Conservation (phyloP, 345 rosid species). For the Euphorbia peplus region DNA sequence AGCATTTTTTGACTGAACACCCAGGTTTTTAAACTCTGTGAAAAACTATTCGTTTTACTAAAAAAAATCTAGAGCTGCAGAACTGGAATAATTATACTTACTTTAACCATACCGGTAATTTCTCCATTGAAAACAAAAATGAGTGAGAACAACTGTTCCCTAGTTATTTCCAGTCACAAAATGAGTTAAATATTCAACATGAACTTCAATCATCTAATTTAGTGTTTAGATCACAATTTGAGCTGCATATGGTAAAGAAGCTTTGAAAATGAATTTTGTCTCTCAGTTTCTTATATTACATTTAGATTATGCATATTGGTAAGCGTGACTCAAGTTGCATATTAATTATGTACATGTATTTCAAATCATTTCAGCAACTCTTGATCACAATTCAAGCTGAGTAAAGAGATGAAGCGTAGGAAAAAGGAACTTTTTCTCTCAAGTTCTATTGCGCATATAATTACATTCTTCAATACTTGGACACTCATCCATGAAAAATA, state of each 20-base stretch:
- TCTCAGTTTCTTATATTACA: background rate
- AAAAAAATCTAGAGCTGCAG: background rate
- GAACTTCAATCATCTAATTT: background rate
- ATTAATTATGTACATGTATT: too few relatives aligned
- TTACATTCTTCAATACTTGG: too few relatives aligned
- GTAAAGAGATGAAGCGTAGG: too few relatives aligned
- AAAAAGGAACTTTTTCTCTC: too few relatives aligned
- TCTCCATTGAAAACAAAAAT: background rate
- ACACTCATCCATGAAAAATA: background rate
- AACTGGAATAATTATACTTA: background rate
- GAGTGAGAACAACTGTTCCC: background rate
- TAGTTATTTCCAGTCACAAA: background rate
- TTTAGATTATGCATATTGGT: too few relatives aligned
- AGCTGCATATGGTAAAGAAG: slow-evolving; percentile 3
- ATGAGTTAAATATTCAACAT: background rate
- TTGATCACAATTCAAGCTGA: too few relatives aligned
- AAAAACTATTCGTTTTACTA: background rate
- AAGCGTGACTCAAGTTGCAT: too few relatives aligned
- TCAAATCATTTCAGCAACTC: too few relatives aligned
- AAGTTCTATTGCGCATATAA: too few relatives aligned
- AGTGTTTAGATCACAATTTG: background rate
- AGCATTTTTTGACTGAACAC: background rate
- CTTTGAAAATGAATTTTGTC: background rate
- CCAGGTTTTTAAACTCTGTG: background rate
- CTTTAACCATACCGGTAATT: background rate